phyloP scores from a whole-genome alignment of 768 basidiomycete genomes.

The Psilocybe cyanescens region DNA sequence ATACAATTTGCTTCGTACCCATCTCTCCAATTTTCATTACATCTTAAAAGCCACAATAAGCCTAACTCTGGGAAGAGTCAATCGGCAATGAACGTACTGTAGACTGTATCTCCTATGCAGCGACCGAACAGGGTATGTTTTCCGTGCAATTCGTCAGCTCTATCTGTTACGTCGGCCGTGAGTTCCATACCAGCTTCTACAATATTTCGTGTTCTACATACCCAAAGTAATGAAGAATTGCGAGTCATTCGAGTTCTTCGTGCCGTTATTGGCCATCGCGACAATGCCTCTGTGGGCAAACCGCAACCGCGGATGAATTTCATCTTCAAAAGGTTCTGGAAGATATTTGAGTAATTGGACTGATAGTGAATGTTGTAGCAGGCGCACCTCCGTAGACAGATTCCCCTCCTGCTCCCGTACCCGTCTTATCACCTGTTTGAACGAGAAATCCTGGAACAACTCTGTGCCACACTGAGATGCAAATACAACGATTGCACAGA shows the following conservation, averaged over 20 bases:
- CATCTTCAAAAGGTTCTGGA: constrained; percentile 90
- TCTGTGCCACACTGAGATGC: constrained; percentile 33
- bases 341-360: neutral
- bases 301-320: constrained; percentile 89
- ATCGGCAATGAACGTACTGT: constrained; percentile 57
- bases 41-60: constrained; percentile 48
- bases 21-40: constrained; percentile 90
- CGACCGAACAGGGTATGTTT: constrained; percentile 97
- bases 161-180: constrained; percentile 49
- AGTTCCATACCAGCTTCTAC: neutral
- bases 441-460: constrained; percentile 91
- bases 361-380: neutral
- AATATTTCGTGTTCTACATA: constrained; percentile 30
- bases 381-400: constrained; percentile 86
- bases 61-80: neutral
- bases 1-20: constrained; percentile 50
- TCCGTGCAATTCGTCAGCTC: constrained; percentile 90
- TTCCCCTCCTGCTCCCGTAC: constrained; percentile 91
- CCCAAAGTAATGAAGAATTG: constrained; percentile 97
- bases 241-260: constrained; percentile 88
- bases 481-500: neutral
- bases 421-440: constrained; percentile 93
- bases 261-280: constrained; percentile 91
- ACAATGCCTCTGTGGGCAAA: constrained; percentile 91
- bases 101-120: constrained; percentile 85